Conservation (phyloP, 1,139 yeast species). For the Kluyveromyces sp. region DNA sequence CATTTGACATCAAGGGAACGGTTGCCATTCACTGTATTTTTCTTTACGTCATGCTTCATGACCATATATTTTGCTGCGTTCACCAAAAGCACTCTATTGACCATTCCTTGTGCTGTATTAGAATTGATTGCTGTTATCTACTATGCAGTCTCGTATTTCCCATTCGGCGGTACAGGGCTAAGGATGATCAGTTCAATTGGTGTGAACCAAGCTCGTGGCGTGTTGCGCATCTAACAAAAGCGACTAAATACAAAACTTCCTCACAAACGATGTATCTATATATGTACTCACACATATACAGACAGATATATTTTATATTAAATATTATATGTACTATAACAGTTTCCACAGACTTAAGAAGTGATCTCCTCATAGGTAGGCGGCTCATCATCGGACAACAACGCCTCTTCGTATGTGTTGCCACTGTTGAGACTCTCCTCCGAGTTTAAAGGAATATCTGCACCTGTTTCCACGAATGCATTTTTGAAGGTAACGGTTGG, state of each 20-base stretch:
- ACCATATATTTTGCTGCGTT: constrained; percentile 56
- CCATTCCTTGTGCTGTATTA: constrained; percentile 64
- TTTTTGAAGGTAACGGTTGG: not conserved
- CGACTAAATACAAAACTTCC: no score
- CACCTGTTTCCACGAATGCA: not conserved
- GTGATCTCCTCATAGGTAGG: constrained; percentile 20
- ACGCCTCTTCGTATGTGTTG: constrained; percentile 3
- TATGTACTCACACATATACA: no score
- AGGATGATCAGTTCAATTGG: constrained; percentile 76
- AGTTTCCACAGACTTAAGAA: no score
- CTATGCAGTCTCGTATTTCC: constrained; percentile 88
- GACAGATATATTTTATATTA: no score
- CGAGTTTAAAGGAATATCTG: not conserved
- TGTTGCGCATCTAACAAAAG: constrained; percentile 21
- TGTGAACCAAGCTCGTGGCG: constrained; percentile 54
- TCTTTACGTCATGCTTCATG: constrained; percentile 63
- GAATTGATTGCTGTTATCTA: constrained; percentile 82
- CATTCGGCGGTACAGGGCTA: constrained; percentile 86
- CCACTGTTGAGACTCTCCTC: not conserved
- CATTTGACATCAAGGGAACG: constrained; percentile 74
- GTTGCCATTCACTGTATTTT: constrained; percentile 70
- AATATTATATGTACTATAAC: no score
- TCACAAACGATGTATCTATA: no score
- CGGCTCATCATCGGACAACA: constrained; percentile 11
- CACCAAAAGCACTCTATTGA: constrained; percentile 62